Evolutionary conservation across 2,329 filamentous ascomycete genomes (phyloP).

Genomic region (Phoma sp.): DNA sequence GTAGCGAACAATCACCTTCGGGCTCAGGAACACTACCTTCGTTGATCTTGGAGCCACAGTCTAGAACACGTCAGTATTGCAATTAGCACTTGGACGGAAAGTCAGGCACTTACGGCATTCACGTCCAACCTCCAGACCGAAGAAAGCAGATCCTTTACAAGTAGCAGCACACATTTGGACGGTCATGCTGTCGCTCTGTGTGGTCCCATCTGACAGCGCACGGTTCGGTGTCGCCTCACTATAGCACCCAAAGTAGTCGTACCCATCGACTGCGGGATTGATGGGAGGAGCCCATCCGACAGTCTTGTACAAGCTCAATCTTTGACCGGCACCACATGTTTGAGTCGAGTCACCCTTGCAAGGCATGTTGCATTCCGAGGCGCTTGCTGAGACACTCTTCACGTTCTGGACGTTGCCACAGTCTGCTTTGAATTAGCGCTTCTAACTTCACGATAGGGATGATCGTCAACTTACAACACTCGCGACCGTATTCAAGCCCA

Average conservation of each 20-base stretch:
- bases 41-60: constrained; percentile 32
- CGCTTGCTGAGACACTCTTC: constrained; percentile 16
- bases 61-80: background rate
- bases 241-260: constrained; percentile 51
- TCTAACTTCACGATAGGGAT: background rate
- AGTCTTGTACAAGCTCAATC: constrained; percentile 48
- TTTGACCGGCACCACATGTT: constrained; percentile 27
- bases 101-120: constrained; percentile 26
- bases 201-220: constrained; percentile 42
- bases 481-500: constrained; percentile 31
- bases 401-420: constrained; percentile 27
- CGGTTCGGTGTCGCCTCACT: constrained; percentile 40
- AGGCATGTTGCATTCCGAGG: constrained; percentile 33
- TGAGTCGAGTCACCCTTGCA: constrained; percentile 28
- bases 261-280: constrained; percentile 27
- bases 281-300: constrained; percentile 40
- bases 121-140: constrained; percentile 45
- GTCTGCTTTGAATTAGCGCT: background rate
- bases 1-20: constrained; percentile 26
- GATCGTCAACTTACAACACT: constrained; percentile 18
- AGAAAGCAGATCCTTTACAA: constrained; percentile 38
- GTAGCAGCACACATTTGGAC: constrained; percentile 49
- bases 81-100: background rate
- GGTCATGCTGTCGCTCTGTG: constrained; percentile 41
- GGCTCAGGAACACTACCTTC: constrained; percentile 17